Conservation (phyloP, 768 basidiomycete genomes). For the Lactarius deliciosus region DNA sequence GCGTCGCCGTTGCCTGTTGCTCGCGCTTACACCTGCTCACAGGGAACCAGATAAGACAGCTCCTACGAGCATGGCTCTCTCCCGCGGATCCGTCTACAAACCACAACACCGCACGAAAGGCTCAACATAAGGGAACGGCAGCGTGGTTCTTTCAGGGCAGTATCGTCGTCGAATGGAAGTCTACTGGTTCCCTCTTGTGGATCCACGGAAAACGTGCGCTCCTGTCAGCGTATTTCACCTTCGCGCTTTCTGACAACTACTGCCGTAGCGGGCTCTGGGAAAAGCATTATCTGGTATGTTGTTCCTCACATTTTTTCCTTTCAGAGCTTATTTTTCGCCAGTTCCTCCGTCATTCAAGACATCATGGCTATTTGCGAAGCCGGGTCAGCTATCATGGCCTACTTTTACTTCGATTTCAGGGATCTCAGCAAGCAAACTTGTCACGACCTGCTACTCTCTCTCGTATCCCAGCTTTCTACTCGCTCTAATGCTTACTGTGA, state of each 20-base stretch:
- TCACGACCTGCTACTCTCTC: neutral
- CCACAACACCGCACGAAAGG: neutral
- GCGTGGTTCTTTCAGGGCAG: neutral
- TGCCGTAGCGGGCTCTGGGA: neutral
- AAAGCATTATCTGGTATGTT: neutral
- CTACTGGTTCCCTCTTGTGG: neutral
- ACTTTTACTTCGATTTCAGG: neutral
- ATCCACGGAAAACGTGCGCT: neutral
- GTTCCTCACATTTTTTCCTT: neutral
- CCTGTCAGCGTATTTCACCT: neutral
- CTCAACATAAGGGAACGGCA: neutral
- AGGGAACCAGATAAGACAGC: neutral
- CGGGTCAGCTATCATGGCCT: neutral
- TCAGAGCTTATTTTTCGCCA: neutral
- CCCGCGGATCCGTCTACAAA: neutral
- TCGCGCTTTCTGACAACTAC: neutral
- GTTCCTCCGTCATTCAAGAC: neutral
- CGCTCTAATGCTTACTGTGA: neutral
- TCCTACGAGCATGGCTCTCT: neutral
- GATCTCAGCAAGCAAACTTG: neutral
- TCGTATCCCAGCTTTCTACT: neutral
- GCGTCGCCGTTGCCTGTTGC: neutral
- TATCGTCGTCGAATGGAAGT: neutral
- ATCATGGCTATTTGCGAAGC: neutral
- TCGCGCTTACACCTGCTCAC: neutral